A percentile compares a stretch with the other conserved stretches of the same genome.
These are phyloP conservation scores for Apiospora koreana DNA, from an alignment of 2,329 filamentous ascomycete genomes.

Conservation along the genomic window DNA sequence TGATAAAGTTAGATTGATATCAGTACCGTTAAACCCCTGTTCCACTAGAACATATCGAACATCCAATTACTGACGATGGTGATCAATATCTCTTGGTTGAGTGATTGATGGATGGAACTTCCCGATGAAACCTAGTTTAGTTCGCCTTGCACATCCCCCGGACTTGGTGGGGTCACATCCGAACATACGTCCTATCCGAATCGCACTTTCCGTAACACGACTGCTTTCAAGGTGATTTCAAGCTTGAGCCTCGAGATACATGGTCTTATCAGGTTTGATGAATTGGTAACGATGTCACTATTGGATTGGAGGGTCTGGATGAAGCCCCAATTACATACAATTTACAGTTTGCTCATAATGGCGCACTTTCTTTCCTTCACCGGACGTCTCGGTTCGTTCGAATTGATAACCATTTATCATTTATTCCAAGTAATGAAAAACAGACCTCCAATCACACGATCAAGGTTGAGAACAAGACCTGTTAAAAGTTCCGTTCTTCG, in stretches of 20 bases:
- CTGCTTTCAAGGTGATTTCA: too few relatives aligned
- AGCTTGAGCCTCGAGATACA: too few relatives aligned
- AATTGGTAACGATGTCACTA: background rate
- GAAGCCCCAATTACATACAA: background rate
- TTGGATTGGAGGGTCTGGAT: background rate
- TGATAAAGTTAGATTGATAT: background rate
- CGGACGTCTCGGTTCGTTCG: too few relatives aligned
- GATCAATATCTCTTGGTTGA: too few relatives aligned
- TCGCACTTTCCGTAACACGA: background rate
- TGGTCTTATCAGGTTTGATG: background rate
- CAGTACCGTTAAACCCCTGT: too few relatives aligned
- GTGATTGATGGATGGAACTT: background rate
- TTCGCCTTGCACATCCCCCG: background rate
- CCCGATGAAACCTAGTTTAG: background rate
- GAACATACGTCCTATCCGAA: background rate
- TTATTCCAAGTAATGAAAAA: background rate
- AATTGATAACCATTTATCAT: too few relatives aligned
- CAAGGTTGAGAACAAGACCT: too few relatives aligned
- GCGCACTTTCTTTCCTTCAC: background rate
- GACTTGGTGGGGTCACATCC: background rate
- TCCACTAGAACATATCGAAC: too few relatives aligned
- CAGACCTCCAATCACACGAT: too few relatives aligned
- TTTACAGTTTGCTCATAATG: background rate
- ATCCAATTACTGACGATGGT: too few relatives aligned
- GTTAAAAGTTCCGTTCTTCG: too few relatives aligned